Evolutionary conservation across 129 eudicot genomes (phyloP), one percentile per base, ranked within the genome.

Genomic region (Smallanthus sonchifolius): DNA sequence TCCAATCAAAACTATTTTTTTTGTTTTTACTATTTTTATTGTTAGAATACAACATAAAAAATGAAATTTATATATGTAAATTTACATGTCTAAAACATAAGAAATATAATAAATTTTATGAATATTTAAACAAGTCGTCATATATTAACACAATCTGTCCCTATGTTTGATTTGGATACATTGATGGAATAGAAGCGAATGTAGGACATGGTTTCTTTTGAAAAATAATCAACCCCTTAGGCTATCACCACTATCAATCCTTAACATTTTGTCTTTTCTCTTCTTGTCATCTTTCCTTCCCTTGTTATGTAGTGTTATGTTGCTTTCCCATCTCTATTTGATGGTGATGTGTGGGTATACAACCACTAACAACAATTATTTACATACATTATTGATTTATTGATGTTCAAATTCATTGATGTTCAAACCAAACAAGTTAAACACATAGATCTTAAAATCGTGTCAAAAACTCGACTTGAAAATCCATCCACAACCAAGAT

Each of bases 211-310:
- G 43, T 79, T 79, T 72, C 73, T 52, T 55, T 52, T 77, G 51
- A 79, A 79, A 70, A 72, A 79, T 79, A 68, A 79, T 79, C 78
- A 79, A 78, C 47, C 74, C 76, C 73, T 39, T 70, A 37, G 78
- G 78, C 82, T 79, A 79, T 79, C 77, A 49, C 82, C 73, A 79
- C 65, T 72, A 79, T 65, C 61, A 65, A 79, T 79, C 83, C 83
- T 79, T 79, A 79, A 79, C 74, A 72, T 72, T 72, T 72, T 79
- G 83, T 79, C 78, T 79, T 79, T 79, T 79, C 83, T 64, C 83
- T 72, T 79, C 62, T 61, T 72, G 62, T 52, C 74, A 79, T 79
- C 72, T 79, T 72, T 79, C 78, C 42, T 79, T 54, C 17, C 28
- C 60, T 43, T 79, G 83, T 79, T 64, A 64, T 72, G 67, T 72